These are phyloP conservation scores for Mallotus japonicus DNA, from an alignment of 441 rosid genomes.

Conservation along the genomic window DNA sequence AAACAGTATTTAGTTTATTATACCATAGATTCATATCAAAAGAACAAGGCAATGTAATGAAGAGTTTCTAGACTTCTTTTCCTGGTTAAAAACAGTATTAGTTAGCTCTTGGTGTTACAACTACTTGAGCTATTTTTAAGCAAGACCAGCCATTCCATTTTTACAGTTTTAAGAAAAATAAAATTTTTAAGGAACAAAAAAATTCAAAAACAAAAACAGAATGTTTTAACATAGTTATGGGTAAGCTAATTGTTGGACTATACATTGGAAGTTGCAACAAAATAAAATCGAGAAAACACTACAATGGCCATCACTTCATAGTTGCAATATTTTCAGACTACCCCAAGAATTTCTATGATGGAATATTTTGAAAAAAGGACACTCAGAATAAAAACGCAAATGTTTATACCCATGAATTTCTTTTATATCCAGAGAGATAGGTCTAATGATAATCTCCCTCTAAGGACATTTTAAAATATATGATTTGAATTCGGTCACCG, in stretches of 20 bases:
- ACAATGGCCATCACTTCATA: too few species aligned
- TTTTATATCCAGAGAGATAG: too few species aligned
- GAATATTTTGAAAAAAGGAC: neutral
- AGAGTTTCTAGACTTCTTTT: neutral
- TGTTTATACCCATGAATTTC: too few species aligned
- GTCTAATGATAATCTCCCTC: too few species aligned
- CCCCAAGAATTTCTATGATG: too few species aligned
- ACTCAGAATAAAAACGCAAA: neutral
- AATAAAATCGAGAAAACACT: too few species aligned
- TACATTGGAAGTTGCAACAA: too few species aligned
- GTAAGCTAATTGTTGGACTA: neutral
- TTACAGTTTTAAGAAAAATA: neutral
- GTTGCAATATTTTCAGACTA: too few species aligned
- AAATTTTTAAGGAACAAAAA: neutral
- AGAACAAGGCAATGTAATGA: too few species aligned
- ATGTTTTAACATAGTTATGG: too few species aligned
- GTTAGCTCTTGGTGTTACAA: neutral
- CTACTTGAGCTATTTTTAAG: neutral
- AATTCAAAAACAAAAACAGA: neutral
- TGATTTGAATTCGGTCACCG: too few species aligned
- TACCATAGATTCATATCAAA: neutral
- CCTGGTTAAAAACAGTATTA: neutral
- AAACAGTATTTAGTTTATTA: neutral
- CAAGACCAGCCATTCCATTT: neutral
- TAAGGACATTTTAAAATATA: too few species aligned